Evolutionary conservation across 1,139 yeast genomes (phyloP), one percentile per base, ranked within the genome.

Genomic region (Yamadazyma membranifaciens): DNA sequence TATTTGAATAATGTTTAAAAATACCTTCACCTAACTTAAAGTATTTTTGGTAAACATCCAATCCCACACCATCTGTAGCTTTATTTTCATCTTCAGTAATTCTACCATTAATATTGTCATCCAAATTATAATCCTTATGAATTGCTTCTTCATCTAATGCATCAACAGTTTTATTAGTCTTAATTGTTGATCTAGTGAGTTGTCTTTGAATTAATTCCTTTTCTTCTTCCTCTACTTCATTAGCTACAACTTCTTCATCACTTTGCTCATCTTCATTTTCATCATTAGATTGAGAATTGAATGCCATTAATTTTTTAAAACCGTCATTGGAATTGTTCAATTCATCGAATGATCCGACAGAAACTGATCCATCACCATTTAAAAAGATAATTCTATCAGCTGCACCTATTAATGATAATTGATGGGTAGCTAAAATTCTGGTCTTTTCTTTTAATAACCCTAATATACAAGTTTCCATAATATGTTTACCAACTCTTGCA

Each of bases 21-120:
- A 54, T 49, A 13, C 80, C 87, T 42, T 83, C 73, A 9, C 92
- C 95, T 20, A 73, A 63, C 25, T 62, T 57, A 44, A 86, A 56
- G 53, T 83, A 87, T 34, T 55, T 55, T 41, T 52, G 48, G 52
- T 69, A 69, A 6, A 69, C 66, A 6, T 45, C 40, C 34, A 53
- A 51, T n/a, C 51, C 42, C 27, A 66, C 57, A n/a, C 67, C 48
- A 55, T 64, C 56, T 69, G 80, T 47, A 73, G 81, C 42, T 59
- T 61, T 54, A 31, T 53, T 55, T 48, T 65, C 71, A 25, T 57
- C 61, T 30, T 54, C 54, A 24, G 64, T 58, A 37, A 69, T 56
- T 43, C 51, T 60, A 31, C 73, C 75, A 37, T 58, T 62, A 2
- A 48, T 39, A 10, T 20, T 22, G 11, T 36, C 35, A 33, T 38